Percentiles rank a stretch among this genome's conserved stretches.
Conservation (phyloP, 345 rosid species). For the Pseudoturritis turrita region DNA sequence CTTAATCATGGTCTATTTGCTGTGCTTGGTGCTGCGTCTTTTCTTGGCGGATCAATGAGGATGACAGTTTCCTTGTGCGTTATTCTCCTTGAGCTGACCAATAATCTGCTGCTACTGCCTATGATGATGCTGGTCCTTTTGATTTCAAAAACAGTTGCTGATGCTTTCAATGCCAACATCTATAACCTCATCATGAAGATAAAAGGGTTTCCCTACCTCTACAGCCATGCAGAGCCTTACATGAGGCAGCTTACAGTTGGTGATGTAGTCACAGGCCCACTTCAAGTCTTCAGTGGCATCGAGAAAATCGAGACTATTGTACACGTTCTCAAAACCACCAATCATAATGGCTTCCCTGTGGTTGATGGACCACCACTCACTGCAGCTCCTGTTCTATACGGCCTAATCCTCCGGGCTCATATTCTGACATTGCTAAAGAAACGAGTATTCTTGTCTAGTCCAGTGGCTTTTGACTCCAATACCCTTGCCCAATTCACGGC, state of each 20-base stretch:
- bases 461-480: constrained; percentile 33
- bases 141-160: constrained; percentile 89
- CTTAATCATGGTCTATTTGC: constrained; percentile 88
- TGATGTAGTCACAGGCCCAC: constrained; percentile 84
- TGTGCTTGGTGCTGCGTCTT: constrained; percentile 88
- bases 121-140: constrained; percentile 94
- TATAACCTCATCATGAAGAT: constrained; percentile 85
- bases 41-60: constrained; percentile 96
- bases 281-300: constrained; percentile 58
- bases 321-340: constrained; percentile 64
- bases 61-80: constrained; percentile 89
- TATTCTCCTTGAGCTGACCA: constrained; percentile 80
- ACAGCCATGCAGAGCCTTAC: constrained; percentile 78
- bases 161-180: constrained; percentile 75
- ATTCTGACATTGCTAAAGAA: constrained; percentile 67
- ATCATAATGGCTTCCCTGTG: constrained; percentile 84
- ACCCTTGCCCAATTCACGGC: constrained; percentile 47
- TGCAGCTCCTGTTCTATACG: constrained; percentile 49
- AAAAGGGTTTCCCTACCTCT: constrained; percentile 86
- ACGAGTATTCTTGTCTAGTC: constrained; percentile 52
- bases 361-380: constrained; percentile 57
- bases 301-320: constrained; percentile 76
- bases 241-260: constrained; percentile 84
- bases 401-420: constrained; percentile 80
- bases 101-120: constrained; percentile 77